Evolutionary conservation across 2,329 filamentous ascomycete genomes (phyloP), one percentile per base, ranked within the genome.

Genomic region (Neofusicoccum cordaticola): DNA sequence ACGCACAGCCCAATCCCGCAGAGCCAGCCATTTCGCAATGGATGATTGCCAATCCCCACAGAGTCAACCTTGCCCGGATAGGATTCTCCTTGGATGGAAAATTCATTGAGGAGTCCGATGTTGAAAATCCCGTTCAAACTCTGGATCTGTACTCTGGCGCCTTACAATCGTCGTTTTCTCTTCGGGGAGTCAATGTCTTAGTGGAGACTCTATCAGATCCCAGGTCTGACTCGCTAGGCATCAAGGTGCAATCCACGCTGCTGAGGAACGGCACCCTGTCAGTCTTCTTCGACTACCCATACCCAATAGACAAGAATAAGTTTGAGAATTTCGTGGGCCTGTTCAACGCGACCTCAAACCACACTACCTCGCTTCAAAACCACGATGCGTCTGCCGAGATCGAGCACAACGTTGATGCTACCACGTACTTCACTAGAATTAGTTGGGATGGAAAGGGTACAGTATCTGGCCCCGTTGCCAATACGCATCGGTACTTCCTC

Each of bases 321-420:
- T 85, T 85, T 64, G 82, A 85, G 42, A 82, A 82, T 1, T 85
- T 82, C 66, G 83, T 86, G 1, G 83, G 83, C 1, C 71, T 83
- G 4, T 84, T 81, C 72, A 82, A 84, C 69, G 79, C 78, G 4
- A 81, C 82, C 0, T 71, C 71, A 5, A 78, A 78, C 13, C 82
- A 85, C 67, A 77, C 70, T 2, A 84, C 82, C 0, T 70, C 65
- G 0, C 67, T 83, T 1, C 66, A 69, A 11, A 66, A 64, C 3
- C 71, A 69, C 12, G 62, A 68, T 0, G 69, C 69, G 22, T 70
- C 71, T 15, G 81, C 80, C 19, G 74, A 66, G 2, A 81, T 84
- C 56, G 73, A 71, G 41, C 82, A 84, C 66, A 76, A 76, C 5
- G 67, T 84, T 9, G 79, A 80, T 63, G 73, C 74, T 1, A 80